Base-by-base conservation (phyloP, 2,329 filamentous ascomycete species). In the Elsinoe perseae region DNA sequence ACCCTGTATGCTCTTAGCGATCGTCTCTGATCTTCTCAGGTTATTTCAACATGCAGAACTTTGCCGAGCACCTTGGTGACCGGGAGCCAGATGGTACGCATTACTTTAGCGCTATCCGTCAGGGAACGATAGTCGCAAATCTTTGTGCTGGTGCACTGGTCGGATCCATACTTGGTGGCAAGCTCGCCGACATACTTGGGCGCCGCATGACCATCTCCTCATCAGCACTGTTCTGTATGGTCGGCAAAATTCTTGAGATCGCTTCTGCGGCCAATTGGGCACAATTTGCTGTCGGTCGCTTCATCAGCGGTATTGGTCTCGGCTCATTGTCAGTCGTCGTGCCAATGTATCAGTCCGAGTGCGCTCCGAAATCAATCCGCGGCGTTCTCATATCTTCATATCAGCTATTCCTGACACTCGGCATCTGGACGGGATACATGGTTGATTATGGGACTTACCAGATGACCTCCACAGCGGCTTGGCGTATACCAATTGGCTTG, bases 331-430 rank as follows among this genome's bases (percentile, higher is more conserved):
- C 70, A 7, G 79, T 85, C 30, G 75, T 81, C 32, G 81, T 85
- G 1, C 83, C 83, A 57, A 82, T 86, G 76, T 85, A 82, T 68
- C 82, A 86, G 68, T 80, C 80, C 38, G 83, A 86, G 65, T 81
- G 76, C 54, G 76, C 80, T 1, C 83, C 83, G 3, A 75, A 77
- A 16, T 76, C 81, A 63, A 83, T 85, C 59, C 80, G 83, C 61
- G 83, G 82, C 62, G 78, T 80, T 30, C 78, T 86, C 42, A 80
- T 85, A n/a, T 68, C 72, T 12, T 72, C 68, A 3, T 74, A 74
- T 62, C 72, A 74, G 61, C 69, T 74, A n/a, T 72, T 73, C 67
- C 71, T 74, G 56, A 74, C 72, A 8, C 67, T 74, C 36, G 72
- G 71, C 57, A 74, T 74, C 58, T 68, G 64, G 64, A 65, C 63